Evolutionary conservation across 495 filamentous ascomycete genomes (phyloP).

Genomic region (Neurospora sp.): DNA sequence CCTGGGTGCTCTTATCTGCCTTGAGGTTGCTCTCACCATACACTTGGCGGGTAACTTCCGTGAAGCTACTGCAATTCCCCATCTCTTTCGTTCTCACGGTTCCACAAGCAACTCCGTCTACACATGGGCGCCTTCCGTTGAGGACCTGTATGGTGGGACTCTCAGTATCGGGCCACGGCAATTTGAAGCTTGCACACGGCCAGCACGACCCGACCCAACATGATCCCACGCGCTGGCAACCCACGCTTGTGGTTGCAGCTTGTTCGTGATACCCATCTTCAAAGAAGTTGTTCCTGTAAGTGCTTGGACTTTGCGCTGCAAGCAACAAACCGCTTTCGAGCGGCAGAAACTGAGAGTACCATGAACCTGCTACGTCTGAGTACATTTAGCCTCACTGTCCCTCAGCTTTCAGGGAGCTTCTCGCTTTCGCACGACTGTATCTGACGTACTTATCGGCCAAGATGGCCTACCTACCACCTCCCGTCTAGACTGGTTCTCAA

Average conservation of each 20-base stretch:
- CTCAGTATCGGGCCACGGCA: background rate
- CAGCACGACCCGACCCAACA: background rate
- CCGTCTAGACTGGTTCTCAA: background rate
- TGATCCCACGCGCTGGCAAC: background rate
- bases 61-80: background rate
- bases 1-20: background rate
- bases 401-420: background rate
- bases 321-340: background rate
- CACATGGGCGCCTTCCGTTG: background rate
- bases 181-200: background rate
- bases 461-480: background rate
- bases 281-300: background rate
- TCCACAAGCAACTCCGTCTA: background rate
- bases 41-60: background rate
- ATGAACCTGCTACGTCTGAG: background rate
- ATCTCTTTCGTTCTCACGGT: background rate
- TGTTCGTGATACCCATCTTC: background rate
- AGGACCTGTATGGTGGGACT: background rate
- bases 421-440: background rate
- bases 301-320: background rate
- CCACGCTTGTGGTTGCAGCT: background rate
- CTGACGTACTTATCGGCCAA: background rate
- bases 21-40: background rate
- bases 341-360: background rate
- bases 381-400: background rate